Evolutionary conservation across 164 flowering plant genomes (phyloP).

Genomic region (Umbilicus rupestris): DNA sequence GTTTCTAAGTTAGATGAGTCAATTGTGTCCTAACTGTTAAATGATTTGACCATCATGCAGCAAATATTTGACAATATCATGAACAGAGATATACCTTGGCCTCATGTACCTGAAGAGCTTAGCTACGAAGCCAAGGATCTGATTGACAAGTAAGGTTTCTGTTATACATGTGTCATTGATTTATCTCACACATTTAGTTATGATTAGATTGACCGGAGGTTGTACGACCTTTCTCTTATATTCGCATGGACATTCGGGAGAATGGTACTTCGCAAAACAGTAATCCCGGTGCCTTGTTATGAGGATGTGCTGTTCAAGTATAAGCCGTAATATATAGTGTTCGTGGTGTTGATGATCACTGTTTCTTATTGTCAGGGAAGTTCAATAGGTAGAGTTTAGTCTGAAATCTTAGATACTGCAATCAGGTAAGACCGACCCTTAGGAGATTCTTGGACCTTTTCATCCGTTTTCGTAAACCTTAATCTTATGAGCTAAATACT

Average conservation of each 20-base stretch:
- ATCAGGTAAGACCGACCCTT: background rate
- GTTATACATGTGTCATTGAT: background rate
- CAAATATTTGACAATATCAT: conserved; percentile 88
- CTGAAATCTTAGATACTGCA: background rate
- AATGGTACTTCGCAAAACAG: background rate
- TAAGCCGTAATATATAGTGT: background rate
- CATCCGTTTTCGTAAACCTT: no score
- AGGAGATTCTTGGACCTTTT: background rate
- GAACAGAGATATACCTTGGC: conserved; percentile 96
- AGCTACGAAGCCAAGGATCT: conserved; percentile 76
- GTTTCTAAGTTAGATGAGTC: background rate
- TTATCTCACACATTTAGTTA: background rate
- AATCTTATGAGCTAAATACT: background rate
- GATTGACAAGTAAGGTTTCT: conserved; percentile 67
- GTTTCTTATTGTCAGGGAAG: no score
- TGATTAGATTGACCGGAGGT: background rate
- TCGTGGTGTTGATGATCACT: no score
- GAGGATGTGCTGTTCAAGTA: background rate
- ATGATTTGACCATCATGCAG: conserved; percentile 37
- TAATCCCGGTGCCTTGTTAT: background rate
- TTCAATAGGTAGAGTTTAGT: background rate
- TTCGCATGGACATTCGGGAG: background rate
- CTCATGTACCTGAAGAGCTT: conserved; percentile 83
- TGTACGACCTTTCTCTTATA: background rate
- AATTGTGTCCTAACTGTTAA: conserved; percentile 5